A percentile compares a stretch with the other conserved stretches of the same genome.
Evolutionary conservation across 805 yeast species (phyloP).

Genomic region (Lachancea sp.): DNA sequence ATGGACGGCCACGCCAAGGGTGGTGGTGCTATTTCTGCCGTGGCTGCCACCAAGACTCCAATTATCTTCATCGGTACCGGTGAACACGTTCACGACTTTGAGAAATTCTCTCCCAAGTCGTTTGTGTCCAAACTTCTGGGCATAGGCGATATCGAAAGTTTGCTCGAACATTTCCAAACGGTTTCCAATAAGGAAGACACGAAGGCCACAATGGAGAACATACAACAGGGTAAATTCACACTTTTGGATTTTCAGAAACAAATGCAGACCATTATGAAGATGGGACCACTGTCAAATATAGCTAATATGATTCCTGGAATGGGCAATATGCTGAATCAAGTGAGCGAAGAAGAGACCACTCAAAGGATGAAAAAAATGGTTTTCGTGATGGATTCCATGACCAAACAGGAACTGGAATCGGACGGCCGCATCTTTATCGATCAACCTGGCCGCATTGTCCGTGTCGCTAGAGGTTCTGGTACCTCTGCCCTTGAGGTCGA

Average conservation of each 20-base stretch:
- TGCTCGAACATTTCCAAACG: constrained; percentile 83
- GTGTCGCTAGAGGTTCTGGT: constrained; percentile 94
- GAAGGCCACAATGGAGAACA: constrained; percentile 82
- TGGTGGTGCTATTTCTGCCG: constrained; percentile 99
- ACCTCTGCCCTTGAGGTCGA: constrained; percentile 89
- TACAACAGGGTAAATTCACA: constrained; percentile 92
- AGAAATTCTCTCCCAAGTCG: constrained; percentile 81
- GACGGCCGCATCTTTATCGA: constrained; percentile 78
- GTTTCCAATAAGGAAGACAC: constrained; percentile 75
- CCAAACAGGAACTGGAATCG: constrained; percentile 79
- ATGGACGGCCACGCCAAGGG: constrained; percentile 99
- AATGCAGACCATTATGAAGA: constrained; percentile 88
- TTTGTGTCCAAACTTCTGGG: constrained; percentile 90
- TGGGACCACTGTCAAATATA: constrained; percentile 93
- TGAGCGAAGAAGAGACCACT: constrained; percentile 91
- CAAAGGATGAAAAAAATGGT: constrained; percentile 79
- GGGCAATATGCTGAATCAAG: constrained; percentile 75
- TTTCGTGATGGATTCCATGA: constrained; percentile 93
- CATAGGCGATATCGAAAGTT: constrained; percentile 89
- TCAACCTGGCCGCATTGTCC: constrained; percentile 77
- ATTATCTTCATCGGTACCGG: constrained; percentile 97
- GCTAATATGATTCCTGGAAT: constrained; percentile 95
- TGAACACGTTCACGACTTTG: constrained; percentile 91
- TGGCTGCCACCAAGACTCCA: constrained; percentile 94
- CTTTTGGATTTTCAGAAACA: constrained; percentile 87